phyloP scores from a whole-genome alignment of 495 filamentous ascomycete species.

The Aspergillus homomorphus region DNA sequence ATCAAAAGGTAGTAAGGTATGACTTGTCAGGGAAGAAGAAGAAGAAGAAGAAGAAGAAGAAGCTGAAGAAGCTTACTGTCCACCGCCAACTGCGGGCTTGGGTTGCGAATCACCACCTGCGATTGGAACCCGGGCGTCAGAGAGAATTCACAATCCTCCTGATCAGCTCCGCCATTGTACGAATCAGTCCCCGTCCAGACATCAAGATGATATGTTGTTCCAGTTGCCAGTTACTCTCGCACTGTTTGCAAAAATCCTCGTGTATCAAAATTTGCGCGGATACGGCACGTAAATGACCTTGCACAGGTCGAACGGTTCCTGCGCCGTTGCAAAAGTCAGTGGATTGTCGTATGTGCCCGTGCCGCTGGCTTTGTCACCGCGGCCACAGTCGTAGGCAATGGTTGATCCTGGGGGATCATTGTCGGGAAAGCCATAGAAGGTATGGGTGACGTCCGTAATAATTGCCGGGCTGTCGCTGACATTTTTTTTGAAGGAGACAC shows the following conservation, averaged over 20 bases:
- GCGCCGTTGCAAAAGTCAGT: slow-evolving; percentile 43
- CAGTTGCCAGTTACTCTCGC: slow-evolving; percentile 29
- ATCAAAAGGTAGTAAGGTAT: no score
- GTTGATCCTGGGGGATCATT: slow-evolving; percentile 37
- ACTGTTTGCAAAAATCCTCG: slow-evolving; percentile 35
- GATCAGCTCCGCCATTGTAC: slow-evolving; percentile 25
- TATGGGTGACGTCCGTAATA: slow-evolving; percentile 13
- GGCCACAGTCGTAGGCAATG: slow-evolving; percentile 38
- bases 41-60: no score
- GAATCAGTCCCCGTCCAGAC: slow-evolving; percentile 41
- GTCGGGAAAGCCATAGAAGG: slow-evolving; percentile 40
- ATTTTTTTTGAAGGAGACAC: neutral
- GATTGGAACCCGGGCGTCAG: slow-evolving; percentile 22
- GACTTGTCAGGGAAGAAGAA: no score
- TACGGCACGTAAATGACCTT: slow-evolving; percentile 45
- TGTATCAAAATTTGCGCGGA: slow-evolving; percentile 40
- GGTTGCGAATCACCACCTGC: slow-evolving; percentile 6
- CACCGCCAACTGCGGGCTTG: slow-evolving; percentile 3
- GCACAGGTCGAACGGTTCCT: slow-evolving; percentile 37
- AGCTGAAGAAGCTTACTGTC: slow-evolving; percentile 8
- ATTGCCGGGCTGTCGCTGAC: neutral
- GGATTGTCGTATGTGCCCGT: slow-evolving; percentile 44
- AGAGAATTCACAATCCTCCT: slow-evolving; percentile 35
- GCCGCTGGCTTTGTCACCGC: slow-evolving; percentile 27
- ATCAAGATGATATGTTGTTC: slow-evolving; percentile 32